Evolutionary conservation across 2,329 filamentous ascomycete species (phyloP).

Genomic region (Metarhizium anisopliae): DNA sequence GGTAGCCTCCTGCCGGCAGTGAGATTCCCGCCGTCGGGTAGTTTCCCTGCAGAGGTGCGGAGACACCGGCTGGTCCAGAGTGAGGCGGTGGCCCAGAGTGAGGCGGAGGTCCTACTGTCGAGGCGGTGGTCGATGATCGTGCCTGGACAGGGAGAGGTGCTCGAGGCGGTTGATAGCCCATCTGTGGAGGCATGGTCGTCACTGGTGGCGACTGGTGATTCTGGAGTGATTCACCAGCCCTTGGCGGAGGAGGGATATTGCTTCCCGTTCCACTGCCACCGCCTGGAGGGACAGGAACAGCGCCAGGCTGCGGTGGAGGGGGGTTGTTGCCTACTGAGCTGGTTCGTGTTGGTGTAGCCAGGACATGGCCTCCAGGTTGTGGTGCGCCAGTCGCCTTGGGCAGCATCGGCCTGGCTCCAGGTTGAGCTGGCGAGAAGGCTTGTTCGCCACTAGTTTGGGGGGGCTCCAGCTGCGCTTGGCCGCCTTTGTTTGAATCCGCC

Average conservation of each 20-base stretch:
- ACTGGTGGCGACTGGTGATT: conserved; percentile 20
- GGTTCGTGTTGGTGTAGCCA: conserved; percentile 34
- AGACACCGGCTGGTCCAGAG: conserved; percentile 13
- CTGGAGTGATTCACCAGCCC: conserved; percentile 34
- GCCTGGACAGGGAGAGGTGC: conserved; percentile 31
- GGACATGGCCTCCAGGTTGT: conserved; percentile 25
- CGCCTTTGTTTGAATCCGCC: neutral
- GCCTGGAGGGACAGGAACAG: conserved; percentile 35
- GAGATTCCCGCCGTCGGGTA: conserved; percentile 22
- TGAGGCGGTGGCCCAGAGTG: conserved; percentile 16
- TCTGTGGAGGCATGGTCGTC: conserved; percentile 33
- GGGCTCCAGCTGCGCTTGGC: conserved; percentile 3
- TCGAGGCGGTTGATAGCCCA: conserved; percentile 40
- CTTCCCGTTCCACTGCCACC: conserved; percentile 6
- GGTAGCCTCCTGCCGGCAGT: conserved; percentile 44
- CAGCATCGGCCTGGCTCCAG: conserved; percentile 35
- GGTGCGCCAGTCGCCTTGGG: conserved; percentile 33
- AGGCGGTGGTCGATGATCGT: conserved; percentile 36
- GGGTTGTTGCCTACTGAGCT: conserved; percentile 26
- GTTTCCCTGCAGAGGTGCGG: conserved; percentile 16
- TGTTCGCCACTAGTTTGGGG: conserved; percentile 9
- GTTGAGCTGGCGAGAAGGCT: conserved; percentile 33
- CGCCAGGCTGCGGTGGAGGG: conserved; percentile 49
- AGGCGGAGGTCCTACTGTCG: conserved; percentile 21
- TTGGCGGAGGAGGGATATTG: conserved; percentile 41